Conservation (phyloP, 352 stramenopile genomes). For the Phytopythium mirpurense region DNA sequence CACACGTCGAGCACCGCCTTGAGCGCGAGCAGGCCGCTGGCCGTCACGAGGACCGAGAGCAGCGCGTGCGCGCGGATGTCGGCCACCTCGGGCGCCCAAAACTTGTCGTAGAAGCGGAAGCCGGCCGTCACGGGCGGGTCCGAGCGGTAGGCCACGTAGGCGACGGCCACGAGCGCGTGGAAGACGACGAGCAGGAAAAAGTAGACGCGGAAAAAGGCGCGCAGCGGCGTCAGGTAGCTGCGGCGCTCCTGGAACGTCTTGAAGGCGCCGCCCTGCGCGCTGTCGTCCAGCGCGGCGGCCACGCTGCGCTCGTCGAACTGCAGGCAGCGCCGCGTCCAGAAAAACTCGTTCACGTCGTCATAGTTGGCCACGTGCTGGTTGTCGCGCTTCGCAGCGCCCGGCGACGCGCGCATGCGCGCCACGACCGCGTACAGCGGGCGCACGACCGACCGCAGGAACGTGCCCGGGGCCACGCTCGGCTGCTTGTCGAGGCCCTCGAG, state of each 20-base stretch:
- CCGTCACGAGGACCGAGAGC: conserved; percentile 64
- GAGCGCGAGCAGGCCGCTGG: conserved; percentile 49
- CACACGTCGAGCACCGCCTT: conserved; percentile 83
- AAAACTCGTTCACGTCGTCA: conserved; percentile 90
- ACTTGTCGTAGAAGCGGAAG: conserved; percentile 70
- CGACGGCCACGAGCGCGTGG: conserved; percentile 69
- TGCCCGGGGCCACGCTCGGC: conserved; percentile 56
- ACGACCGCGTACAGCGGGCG: conserved; percentile 76
- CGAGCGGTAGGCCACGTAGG: conserved; percentile 74
- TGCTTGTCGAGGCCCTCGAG: conserved; percentile 52
- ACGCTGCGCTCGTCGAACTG: conserved; percentile 82
- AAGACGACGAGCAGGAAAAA: conserved; percentile 85
- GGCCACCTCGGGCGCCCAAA: conserved; percentile 53
- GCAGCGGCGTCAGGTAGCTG: conserved; percentile 72
- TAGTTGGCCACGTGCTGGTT: conserved; percentile 89
- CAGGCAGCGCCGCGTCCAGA: conserved; percentile 73
- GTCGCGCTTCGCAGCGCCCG: conserved; percentile 30
- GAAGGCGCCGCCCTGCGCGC: conserved; percentile 55
- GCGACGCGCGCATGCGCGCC: conserved; percentile 55
- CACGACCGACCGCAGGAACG: conserved; percentile 69
- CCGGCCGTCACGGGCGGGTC: conserved; percentile 42
- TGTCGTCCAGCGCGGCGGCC: conserved; percentile 53
- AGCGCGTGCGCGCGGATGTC: conserved; percentile 77
- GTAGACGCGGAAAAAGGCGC: conserved; percentile 86
- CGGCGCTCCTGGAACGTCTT: conserved; percentile 87